A percentile compares a stretch with the other conserved stretches of the same genome.
Evolutionary conservation across 1,284 basidiomycete species (phyloP).

Genomic region (Rugosomyces carneus): DNA sequence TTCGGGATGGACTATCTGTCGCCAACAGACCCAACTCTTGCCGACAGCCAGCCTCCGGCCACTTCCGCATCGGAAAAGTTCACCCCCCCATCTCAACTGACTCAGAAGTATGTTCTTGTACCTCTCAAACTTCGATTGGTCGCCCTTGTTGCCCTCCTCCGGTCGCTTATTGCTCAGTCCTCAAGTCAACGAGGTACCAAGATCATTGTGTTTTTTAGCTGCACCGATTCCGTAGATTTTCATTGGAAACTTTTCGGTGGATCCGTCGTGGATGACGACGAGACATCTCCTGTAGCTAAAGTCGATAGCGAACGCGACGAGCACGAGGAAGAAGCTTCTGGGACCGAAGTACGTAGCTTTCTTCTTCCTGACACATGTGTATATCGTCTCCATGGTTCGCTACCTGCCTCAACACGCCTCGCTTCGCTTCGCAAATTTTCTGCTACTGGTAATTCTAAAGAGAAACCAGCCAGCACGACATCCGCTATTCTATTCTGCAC

Average conservation of each 20-base stretch:
- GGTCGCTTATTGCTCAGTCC: slow-evolving; percentile 64
- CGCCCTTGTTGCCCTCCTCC: slow-evolving; percentile 80
- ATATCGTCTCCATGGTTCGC: slow-evolving; percentile 92
- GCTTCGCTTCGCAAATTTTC: slow-evolving; percentile 82
- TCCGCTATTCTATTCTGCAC: slow-evolving; percentile 89
- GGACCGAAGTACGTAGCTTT: slow-evolving; percentile 46
- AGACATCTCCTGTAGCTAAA: slow-evolving; percentile 21
- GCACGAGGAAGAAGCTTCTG: slow-evolving; percentile 21
- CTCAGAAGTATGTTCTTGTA: slow-evolving; percentile 90
- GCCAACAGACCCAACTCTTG: slow-evolving; percentile 3
- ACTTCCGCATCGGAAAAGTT: slow-evolving; percentile 44
- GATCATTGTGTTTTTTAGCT: slow-evolving; percentile 94
- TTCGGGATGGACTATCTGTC: slow-evolving; percentile 39
- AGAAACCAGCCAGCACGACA: slow-evolving; percentile 22
- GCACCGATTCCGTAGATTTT: slow-evolving; percentile 97
- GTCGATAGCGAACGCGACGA: slow-evolving; percentile 21
- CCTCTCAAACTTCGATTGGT: slow-evolving; percentile 94
- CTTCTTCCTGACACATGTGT: slow-evolving; percentile 80
- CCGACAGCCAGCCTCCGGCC: neutral
- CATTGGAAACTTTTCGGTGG: slow-evolving; percentile 89
- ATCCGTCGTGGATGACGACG: slow-evolving; percentile 58
- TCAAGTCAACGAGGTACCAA: slow-evolving; percentile 47
- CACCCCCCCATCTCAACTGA: slow-evolving; percentile 89
- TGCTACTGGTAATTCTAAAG: slow-evolving; percentile 31
- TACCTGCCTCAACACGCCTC: slow-evolving; percentile 79